Evolutionary conservation across 169 alveolate genomes (phyloP).

Genomic region (Eimeria praecox): DNA sequence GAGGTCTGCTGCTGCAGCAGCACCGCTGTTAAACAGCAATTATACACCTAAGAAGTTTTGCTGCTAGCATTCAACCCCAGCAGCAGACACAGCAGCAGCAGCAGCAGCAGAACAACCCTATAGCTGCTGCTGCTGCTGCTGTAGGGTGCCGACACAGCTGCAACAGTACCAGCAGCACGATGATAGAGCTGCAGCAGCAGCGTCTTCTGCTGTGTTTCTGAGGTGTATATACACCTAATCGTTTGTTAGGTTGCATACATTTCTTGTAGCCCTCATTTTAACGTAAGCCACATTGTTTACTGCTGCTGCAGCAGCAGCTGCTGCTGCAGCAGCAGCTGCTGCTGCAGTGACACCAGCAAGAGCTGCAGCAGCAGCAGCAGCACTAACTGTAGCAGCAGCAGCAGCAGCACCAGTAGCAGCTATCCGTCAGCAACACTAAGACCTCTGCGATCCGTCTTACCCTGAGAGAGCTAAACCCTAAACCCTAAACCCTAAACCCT

Average conservation of each 20-base stretch:
- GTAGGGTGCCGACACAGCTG: no score
- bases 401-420: constrained; percentile 1
- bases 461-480: constrained; percentile 39
- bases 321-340: neutral
- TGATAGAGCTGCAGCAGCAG: neutral
- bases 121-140: no score
- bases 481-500: constrained; percentile 1
- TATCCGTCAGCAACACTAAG: neutral
- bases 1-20: neutral
- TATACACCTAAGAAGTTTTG: neutral
- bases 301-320: neutral
- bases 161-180: neutral
- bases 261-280: neutral
- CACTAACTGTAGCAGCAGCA: neutral
- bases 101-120: neutral
- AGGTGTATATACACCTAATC: neutral
- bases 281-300: neutral
- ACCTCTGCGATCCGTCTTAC: neutral
- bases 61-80: neutral
- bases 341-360: neutral
- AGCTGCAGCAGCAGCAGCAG: neutral
- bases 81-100: neutral
- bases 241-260: neutral
- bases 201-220: neutral
- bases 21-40: no score